These are phyloP conservation scores for Marasmius tenuissimus DNA, from an alignment of 1,284 basidiomycete species.

Conservation along the genomic window DNA sequence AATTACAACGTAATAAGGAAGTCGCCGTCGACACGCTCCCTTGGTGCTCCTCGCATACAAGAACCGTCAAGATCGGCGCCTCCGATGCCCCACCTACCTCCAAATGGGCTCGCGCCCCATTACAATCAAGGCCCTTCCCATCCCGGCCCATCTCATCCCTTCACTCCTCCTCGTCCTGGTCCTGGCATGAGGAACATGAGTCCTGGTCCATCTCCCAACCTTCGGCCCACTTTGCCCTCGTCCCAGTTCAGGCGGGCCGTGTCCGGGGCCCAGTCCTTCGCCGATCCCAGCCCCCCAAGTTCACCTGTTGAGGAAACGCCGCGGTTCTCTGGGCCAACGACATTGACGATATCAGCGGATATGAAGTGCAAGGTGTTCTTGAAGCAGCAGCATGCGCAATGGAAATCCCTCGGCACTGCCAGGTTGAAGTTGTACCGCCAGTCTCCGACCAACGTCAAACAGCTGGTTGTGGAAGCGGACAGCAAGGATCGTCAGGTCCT, in stretches of 20 bases:
- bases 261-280: slow-evolving; percentile 52
- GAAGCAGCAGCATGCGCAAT: slow-evolving; percentile 93
- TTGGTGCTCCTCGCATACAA: slow-evolving; percentile 52
- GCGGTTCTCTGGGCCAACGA: slow-evolving; percentile 61
- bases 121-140: slow-evolving; percentile 30
- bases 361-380: slow-evolving; percentile 99
- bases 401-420: slow-evolving; percentile 93
- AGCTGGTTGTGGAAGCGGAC: slow-evolving; percentile 93
- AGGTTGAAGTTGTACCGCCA: slow-evolving; percentile 87
- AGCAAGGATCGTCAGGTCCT: slow-evolving; percentile 75
- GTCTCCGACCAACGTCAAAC: slow-evolving; percentile 86
- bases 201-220: slow-evolving; percentile 44
- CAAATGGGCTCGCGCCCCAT: slow-evolving; percentile 39
- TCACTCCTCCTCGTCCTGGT: slow-evolving; percentile 41
- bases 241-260: slow-evolving; percentile 51
- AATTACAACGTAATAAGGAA: slow-evolving; percentile 47
- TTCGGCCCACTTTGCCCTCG: slow-evolving; percentile 63
- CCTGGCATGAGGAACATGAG: slow-evolving; percentile 19
- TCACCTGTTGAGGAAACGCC: slow-evolving; percentile 67
- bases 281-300: slow-evolving; percentile 74
- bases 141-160: slow-evolving; percentile 34
- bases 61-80: slow-evolving; percentile 38
- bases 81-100: slow-evolving; percentile 46
- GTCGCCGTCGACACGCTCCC: slow-evolving; percentile 60
- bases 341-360: slow-evolving; percentile 79